Evolutionary conservation across 352 stramenopile species (phyloP).

Genomic region (Phytopythium vexans): DNA sequence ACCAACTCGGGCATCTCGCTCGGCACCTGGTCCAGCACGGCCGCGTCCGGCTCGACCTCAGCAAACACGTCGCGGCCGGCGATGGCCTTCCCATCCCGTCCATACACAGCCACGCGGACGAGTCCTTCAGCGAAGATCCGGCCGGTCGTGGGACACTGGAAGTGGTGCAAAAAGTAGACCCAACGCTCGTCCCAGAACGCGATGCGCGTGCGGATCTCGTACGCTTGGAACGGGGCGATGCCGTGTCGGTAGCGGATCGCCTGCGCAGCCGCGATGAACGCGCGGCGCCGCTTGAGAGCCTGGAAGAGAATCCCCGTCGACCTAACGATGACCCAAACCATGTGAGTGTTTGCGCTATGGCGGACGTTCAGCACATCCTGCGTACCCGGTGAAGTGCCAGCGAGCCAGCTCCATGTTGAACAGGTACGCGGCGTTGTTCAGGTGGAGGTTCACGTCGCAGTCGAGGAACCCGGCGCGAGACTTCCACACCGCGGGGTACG

Average conservation of each 20-base stretch:
- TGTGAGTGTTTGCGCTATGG: slow-evolving; percentile 13
- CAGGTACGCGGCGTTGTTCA: slow-evolving; percentile 84
- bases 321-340: no score
- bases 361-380: background rate
- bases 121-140: slow-evolving; percentile 56
- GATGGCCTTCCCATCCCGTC: slow-evolving; percentile 9
- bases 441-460: slow-evolving; percentile 82
- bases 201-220: slow-evolving; percentile 58
- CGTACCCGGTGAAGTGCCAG: slow-evolving; percentile 77
- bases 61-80: slow-evolving; percentile 18
- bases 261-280: slow-evolving; percentile 63
- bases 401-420: slow-evolving; percentile 85
- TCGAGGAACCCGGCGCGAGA: slow-evolving; percentile 65
- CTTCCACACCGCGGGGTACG: slow-evolving; percentile 66
- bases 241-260: slow-evolving; percentile 56
- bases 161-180: slow-evolving; percentile 64
- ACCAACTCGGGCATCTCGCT: slow-evolving; percentile 29
- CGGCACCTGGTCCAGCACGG: slow-evolving; percentile 8
- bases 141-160: slow-evolving; percentile 44
- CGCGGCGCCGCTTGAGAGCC: slow-evolving; percentile 55
- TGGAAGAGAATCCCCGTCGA: slow-evolving; percentile 44
- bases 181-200: slow-evolving; percentile 55
- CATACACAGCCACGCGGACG: slow-evolving; percentile 14
- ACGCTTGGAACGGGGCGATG: slow-evolving; percentile 52
- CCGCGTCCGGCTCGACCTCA: slow-evolving; percentile 15